Base-by-base conservation (phyloP, 1,284 basidiomycete species). In the Mycena sp. region DNA sequence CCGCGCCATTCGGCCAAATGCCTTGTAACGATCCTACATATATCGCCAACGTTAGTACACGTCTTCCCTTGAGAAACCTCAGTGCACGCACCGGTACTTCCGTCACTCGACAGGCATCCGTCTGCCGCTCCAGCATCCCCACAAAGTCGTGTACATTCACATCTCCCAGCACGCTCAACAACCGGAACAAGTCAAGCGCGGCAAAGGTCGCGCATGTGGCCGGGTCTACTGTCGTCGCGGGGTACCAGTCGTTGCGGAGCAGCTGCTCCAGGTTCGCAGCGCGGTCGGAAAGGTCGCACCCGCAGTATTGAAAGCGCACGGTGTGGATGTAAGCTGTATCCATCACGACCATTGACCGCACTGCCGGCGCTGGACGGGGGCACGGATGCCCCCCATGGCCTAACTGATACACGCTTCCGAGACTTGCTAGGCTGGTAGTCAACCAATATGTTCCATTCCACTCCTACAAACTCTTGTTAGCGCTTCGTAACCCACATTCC, bases 11-110 rank as follows among this genome's bases (percentile, higher is more conserved):
- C 44, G 48, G 4, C n/a, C 35, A 43, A 67, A 65, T 2, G 51
- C 35, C 32, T 60, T 63, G 28, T 61, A 58, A 5, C 64, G 45
- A 46, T 63, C 64, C 56, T 61, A n/a, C n/a, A n/a, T n/a, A n/a
- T n/a, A n/a, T n/a, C n/a, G n/a, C n/a, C n/a, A n/a, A n/a, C n/a
- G n/a, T n/a, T n/a, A n/a, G n/a, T n/a, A n/a, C n/a, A n/a, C n/a
- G n/a, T n/a, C n/a, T n/a, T n/a, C n/a, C n/a, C n/a, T n/a, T n/a
- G n/a, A 58, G 11, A 37, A 44, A 30, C 25, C 29, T 17, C 23
- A 53, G 26, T n/a, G n/a, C n/a, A 35, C 61, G 12, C 30, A 60
- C 52, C 49, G 38, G 44, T 11, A 50, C 10, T 17, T 7, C n/a
- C 9, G 6, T 7, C 23, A 19, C 48, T 12, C 38, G 19, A 6